phyloP scores from a whole-genome alignment of 192 early-diverging fungal species.

The Podochytrium sp. region DNA sequence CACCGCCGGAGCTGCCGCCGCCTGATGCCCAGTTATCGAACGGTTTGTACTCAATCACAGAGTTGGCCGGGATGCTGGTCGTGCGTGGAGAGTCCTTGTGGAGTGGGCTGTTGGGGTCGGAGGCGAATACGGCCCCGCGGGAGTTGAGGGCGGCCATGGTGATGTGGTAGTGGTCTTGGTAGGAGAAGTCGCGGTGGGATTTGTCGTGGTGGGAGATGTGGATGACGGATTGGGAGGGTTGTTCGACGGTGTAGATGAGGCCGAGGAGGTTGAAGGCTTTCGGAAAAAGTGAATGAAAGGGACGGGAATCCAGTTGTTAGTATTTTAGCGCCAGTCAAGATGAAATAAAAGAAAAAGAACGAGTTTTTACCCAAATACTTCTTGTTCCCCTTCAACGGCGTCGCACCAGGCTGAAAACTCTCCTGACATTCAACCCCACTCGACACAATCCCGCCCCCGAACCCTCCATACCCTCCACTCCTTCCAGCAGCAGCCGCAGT shows the following conservation, averaged over 20 bases:
- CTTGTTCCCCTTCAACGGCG: conserved; percentile 51
- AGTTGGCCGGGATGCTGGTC: neutral
- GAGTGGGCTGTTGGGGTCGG: conserved; percentile 39
- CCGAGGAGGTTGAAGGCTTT: conserved; percentile 90
- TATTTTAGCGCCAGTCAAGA: no score
- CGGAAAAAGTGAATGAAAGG: no score
- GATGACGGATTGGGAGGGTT: conserved; percentile 70
- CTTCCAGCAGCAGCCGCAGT: neutral
- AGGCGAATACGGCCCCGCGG: conserved; percentile 77
- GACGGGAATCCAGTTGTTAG: no score
- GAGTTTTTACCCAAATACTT: conserved; percentile 41
- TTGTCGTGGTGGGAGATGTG: conserved; percentile 92
- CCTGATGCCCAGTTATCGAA: conserved; percentile 74
- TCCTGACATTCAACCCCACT: conserved; percentile 48
- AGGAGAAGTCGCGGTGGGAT: conserved; percentile 77
- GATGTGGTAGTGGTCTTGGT: conserved; percentile 79
- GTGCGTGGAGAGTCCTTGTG: neutral
- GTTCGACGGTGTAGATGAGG: conserved; percentile 70
- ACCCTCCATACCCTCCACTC: neutral
- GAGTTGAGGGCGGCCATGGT: conserved; percentile 74
- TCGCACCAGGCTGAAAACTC: conserved; percentile 88
- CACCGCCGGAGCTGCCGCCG: conserved; percentile 67
- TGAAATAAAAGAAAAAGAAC: neutral
- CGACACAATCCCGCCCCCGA: neutral
- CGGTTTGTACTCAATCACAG: conserved; percentile 52